Conservation (phyloP, 306 rosid genomes). For the Gleditsia sinensis region DNA sequence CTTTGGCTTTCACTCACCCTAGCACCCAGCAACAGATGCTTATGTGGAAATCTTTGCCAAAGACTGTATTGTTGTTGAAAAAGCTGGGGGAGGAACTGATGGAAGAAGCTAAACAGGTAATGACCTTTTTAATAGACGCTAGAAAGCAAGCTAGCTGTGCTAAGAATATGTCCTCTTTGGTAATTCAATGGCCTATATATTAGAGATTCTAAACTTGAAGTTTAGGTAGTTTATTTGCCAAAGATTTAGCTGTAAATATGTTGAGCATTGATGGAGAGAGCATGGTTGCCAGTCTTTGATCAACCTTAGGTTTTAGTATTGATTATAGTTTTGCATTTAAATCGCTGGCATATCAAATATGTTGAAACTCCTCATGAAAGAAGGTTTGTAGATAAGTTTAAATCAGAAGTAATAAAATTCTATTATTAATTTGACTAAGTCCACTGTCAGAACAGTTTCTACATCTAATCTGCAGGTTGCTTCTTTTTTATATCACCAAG, state of each 20-base stretch:
- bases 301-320: no score
- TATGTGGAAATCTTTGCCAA: conserved; percentile 97
- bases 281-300: no score
- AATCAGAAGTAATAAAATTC: neutral
- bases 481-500: conserved; percentile 74
- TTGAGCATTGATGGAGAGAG: no score
- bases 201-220: neutral
- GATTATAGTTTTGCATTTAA: no score
- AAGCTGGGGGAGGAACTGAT: conserved; percentile 89
- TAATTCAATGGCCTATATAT: neutral
- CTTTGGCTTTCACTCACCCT: conserved; percentile 95
- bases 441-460: conserved; percentile 31
- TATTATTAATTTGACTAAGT: conserved; percentile 2
- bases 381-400: neutral
- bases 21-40: conserved; percentile 99
- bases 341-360: neutral
- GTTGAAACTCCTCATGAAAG: conserved; percentile 4
- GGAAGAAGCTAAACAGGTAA: conserved; percentile 98
- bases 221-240: no score
- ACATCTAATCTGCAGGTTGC: conserved; percentile 61
- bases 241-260: conserved; percentile 23
- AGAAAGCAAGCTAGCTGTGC: neutral
- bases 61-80: conserved; percentile 86
- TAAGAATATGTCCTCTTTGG: neutral
- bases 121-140: conserved; percentile 8